These are phyloP conservation scores for Echinosphaeria canescens DNA, from an alignment of 2,329 filamentous ascomycete genomes.

Conservation along the genomic window DNA sequence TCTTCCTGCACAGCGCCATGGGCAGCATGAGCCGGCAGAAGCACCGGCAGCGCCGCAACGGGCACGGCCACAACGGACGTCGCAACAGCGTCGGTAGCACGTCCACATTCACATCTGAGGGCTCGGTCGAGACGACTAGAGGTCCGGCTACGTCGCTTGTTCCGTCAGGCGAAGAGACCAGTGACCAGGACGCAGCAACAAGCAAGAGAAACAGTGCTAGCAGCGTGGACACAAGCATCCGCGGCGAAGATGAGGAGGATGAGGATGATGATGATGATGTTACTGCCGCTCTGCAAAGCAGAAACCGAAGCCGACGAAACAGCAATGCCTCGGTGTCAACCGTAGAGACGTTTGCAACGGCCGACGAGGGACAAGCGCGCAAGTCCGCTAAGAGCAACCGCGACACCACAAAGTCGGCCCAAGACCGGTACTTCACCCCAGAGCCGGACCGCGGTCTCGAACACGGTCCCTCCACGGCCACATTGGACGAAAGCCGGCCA, in stretches of 20 bases:
- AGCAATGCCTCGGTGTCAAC: constrained; percentile 28
- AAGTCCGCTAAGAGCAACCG: constrained; percentile 10
- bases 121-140: constrained; percentile 42
- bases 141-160: no score
- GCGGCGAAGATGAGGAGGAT: constrained; percentile 17
- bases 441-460: no score
- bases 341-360: constrained; percentile 32
- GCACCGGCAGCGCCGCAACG: constrained; percentile 22
- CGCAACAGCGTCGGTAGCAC: no score
- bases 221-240: no score
- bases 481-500: no score
- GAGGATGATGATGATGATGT: constrained; percentile 5
- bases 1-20: constrained; percentile 85
- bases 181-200: no score
- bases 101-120: constrained; percentile 36
- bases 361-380: constrained; percentile 24
- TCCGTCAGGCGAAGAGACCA: no score
- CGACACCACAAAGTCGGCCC: no score
- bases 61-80: no score
- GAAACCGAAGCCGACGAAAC: constrained; percentile 14
- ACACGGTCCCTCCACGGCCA: no score
- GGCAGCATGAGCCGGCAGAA: constrained; percentile 44
- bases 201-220: no score
- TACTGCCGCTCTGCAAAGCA: constrained; percentile 6
- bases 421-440: no score